Conservation (phyloP, 208 protist genomes). For the Trypanosoma mega region DNA sequence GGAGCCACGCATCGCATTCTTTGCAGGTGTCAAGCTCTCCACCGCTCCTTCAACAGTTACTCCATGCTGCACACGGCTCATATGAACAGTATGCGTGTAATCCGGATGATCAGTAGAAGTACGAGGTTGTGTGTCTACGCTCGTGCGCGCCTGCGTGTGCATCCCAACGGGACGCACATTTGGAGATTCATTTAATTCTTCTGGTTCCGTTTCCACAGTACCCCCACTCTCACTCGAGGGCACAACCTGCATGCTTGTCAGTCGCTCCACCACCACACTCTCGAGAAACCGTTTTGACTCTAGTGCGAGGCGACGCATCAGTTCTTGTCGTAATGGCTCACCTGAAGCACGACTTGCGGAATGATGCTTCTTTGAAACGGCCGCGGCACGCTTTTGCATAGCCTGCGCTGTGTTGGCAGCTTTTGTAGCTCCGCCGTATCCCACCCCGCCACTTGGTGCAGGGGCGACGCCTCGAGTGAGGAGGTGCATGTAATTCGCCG, state of each 20-base stretch:
- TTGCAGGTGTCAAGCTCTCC: no score
- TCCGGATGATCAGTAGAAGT: no score
- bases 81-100: no score
- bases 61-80: no score
- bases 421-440: conserved; percentile 51
- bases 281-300: conserved; percentile 76
- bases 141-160: no score
- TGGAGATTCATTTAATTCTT: neutral
- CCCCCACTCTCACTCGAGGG: neutral
- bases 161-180: neutral
- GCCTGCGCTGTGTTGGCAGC: conserved; percentile 37
- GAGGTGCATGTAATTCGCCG: conserved; percentile 59
- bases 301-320: conserved; percentile 59
- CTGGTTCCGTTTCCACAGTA: neutral
- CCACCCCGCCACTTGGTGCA: conserved; percentile 30
- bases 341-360: conserved; percentile 22
- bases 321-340: conserved; percentile 34
- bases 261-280: conserved; percentile 61
- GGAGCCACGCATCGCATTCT: no score
- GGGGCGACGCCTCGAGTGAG: conserved; percentile 71
- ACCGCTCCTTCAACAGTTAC: no score
- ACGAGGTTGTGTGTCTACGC: no score
- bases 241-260: conserved; percentile 34
- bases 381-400: conserved; percentile 24
- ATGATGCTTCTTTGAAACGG: conserved; percentile 20